Percentiles rank a stretch among this genome's conserved stretches.
Conservation (phyloP, 352 stramenopile species). For the Pythium guiyangense region DNA sequence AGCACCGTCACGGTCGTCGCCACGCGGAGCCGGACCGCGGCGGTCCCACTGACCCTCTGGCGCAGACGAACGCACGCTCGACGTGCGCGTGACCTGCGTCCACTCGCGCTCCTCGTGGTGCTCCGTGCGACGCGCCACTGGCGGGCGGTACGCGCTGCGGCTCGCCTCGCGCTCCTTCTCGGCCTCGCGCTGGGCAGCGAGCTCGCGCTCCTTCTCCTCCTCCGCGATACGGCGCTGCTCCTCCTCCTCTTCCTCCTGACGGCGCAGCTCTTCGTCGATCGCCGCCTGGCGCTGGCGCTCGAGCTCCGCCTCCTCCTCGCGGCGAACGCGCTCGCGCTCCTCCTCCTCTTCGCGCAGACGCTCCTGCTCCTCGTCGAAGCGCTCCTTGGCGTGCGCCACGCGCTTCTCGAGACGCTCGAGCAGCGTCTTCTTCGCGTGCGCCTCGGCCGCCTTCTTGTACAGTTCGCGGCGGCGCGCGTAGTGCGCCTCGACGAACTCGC, state of each 20-base stretch:
- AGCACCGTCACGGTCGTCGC: conserved; percentile 27
- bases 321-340: conserved; percentile 49
- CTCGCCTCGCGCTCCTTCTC: conserved; percentile 31
- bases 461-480: conserved; percentile 71
- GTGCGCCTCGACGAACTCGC: conserved; percentile 74
- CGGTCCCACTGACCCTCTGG: conserved; percentile 62
- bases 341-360: conserved; percentile 54
- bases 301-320: conserved; percentile 54
- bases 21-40: conserved; percentile 29
- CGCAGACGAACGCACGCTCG: conserved; percentile 23
- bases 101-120: conserved; percentile 52
- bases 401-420: conserved; percentile 59
- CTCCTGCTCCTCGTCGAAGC: conserved; percentile 69
- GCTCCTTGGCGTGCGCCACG: conserved; percentile 57
- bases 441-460: conserved; percentile 83
- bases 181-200: conserved; percentile 20
- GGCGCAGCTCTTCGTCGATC: conserved; percentile 58
- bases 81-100: conserved; percentile 49
- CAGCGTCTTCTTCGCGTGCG: conserved; percentile 85
- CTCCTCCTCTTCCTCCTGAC: conserved; percentile 60
- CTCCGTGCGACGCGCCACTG: conserved; percentile 22
- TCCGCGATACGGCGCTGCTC: conserved; percentile 33
- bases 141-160: conserved; percentile 21
- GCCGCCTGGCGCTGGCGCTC: conserved; percentile 54
- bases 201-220: conserved; percentile 44